These are phyloP conservation scores for Verticillium nonalfalfae DNA, from an alignment of 2,329 filamentous ascomycete species.

Conservation along the genomic window DNA sequence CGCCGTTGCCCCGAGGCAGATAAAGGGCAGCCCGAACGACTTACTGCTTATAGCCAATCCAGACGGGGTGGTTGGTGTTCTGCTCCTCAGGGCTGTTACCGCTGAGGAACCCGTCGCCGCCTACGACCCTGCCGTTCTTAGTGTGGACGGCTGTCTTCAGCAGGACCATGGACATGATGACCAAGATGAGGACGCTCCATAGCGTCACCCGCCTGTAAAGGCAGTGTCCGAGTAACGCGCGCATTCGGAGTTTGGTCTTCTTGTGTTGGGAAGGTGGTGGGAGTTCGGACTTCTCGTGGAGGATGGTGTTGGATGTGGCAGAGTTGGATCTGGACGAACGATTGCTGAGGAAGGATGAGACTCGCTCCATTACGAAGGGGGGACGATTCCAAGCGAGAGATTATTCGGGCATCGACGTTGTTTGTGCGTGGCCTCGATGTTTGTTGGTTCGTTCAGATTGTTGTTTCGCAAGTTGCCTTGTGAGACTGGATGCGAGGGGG, in stretches of 20 bases:
- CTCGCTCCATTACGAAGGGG: constrained; percentile 10
- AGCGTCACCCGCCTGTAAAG: constrained; percentile 45
- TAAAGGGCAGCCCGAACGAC: constrained; percentile 10
- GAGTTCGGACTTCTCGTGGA: constrained; percentile 1
- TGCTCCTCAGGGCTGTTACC: constrained; percentile 14
- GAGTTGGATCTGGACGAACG: constrained; percentile 13
- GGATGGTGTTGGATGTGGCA: background rate
- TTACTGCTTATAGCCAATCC: constrained; percentile 36
- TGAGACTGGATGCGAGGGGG: background rate
- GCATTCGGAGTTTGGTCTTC: constrained; percentile 32
- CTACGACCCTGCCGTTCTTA: constrained; percentile 14
- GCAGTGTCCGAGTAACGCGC: constrained; percentile 41
- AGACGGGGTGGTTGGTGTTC: constrained; percentile 25
- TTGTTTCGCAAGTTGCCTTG: background rate
- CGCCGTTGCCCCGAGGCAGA: background rate
- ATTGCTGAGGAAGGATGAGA: constrained; percentile 11
- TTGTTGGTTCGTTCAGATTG: background rate
- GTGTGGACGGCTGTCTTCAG: constrained; percentile 23
- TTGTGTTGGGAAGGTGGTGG: constrained; percentile 9
- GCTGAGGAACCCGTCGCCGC: constrained; percentile 8
- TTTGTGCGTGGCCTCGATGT: background rate
- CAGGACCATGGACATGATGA: constrained; percentile 33
- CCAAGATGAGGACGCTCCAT: constrained; percentile 37
- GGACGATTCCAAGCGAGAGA: background rate
- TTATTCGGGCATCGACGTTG: background rate